Conservation (phyloP, 495 filamentous ascomycete species). For the Podospora sp. region DNA sequence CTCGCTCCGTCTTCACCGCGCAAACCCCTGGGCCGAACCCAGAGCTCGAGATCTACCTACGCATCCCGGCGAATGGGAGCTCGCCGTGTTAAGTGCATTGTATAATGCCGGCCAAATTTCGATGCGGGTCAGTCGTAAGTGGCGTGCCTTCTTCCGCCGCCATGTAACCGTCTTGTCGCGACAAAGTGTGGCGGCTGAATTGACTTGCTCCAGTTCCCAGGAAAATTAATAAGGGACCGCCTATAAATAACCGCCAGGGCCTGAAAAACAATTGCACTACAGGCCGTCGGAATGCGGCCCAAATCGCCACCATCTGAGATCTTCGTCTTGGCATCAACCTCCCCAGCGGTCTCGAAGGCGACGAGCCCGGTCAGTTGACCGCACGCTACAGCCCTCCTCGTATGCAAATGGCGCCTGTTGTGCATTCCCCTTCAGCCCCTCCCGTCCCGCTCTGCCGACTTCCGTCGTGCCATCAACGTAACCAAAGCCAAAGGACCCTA, state of each 20-base stretch:
- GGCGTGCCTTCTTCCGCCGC: slow-evolving; percentile 22
- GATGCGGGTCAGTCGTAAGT: slow-evolving; percentile 17
- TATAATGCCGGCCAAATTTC: slow-evolving; percentile 22
- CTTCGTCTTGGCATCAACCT: neutral
- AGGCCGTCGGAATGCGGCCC: neutral
- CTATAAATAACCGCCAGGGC: slow-evolving; percentile 27
- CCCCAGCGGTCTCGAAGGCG: neutral
- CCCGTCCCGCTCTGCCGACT: neutral
- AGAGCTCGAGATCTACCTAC: slow-evolving; percentile 10
- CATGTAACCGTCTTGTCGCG: neutral
- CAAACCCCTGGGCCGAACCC: neutral
- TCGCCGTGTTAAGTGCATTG: slow-evolving; percentile 8
- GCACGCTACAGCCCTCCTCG: neutral
- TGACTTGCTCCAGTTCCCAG: slow-evolving; percentile 13
- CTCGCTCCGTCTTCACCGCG: slow-evolving; percentile 1
- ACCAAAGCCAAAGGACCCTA: neutral
- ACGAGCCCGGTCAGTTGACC: slow-evolving; percentile 7
- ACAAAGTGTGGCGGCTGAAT: slow-evolving; percentile 23
- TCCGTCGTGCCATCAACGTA: neutral
- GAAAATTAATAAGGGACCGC: slow-evolving; percentile 19
- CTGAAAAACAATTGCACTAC: neutral
- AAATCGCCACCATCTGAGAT: slow-evolving; percentile 9
- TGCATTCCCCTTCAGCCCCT: neutral
- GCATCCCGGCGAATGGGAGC: slow-evolving; percentile 8
- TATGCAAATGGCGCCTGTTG: neutral